Evolutionary conservation across 805 yeast species (phyloP), one percentile per base, ranked within the genome.

Genomic region (Groenewaldozyma tartarivorans): DNA sequence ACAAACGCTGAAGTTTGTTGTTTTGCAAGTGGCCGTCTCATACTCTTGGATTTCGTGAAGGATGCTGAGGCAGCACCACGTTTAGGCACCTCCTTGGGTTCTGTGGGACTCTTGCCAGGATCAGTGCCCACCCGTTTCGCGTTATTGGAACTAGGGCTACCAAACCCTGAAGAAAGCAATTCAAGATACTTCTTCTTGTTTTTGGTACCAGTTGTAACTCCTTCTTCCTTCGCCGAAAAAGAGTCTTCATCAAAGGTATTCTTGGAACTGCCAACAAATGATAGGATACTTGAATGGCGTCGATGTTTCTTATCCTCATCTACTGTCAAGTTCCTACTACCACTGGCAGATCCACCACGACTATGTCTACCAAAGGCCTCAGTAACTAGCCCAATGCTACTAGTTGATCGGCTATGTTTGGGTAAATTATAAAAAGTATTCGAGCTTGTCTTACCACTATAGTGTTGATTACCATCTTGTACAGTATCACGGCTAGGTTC

Each of bases 1-100:
- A 55, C 47, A 48, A 67, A 66, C 3, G 71, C 71, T 4, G 68
- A 60, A 1, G 69, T 68, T 31, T 64, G 56, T 42, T 63, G 63
- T 43, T 59, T 58, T 11, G 49, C 29, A 29, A 50, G 35, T 11
- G 38, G 30, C 16, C 21, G 30, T 15, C 33, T 33, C 5, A 18
- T 20, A 7, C 18, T 18, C 16, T 11, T 20, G 9, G 35, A 17
- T 13, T 15, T 38, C 20, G 15, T 32, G 18, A 29, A 16, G n/a
- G n/a, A n/a, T n/a, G n/a, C n/a, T n/a, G 36, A 32, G n/a, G 36
- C 24, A 9, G 36, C 35, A 2, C 36, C 21, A 18, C 20, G 37
- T 15, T 33, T 33, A n/a, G 36, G 20, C 13, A 29, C 15, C 6
- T 22, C 38, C 17, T 21, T 15, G n/a, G 36, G 9, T 5, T 35